A percentile compares a stretch with the other conserved stretches of the same genome.
Evolutionary conservation across 2,329 filamentous ascomycete species (phyloP).

Genomic region (Fusarium dlaminii): DNA sequence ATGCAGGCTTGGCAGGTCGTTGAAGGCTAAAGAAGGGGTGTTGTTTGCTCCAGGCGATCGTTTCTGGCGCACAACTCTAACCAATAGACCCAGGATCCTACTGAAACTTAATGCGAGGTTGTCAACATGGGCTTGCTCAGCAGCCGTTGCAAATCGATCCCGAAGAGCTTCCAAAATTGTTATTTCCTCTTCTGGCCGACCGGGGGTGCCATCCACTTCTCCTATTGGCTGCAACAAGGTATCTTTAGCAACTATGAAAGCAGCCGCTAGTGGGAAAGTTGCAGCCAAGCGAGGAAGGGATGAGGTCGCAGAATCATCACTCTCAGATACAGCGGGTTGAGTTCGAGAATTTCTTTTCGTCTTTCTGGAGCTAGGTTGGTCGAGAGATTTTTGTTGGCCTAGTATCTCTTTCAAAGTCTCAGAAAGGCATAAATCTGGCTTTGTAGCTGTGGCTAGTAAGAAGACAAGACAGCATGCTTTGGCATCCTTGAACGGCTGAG

Average conservation of each 20-base stretch:
- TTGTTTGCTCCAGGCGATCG: conserved; percentile 6
- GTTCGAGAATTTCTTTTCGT: neutral
- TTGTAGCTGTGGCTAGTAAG: conserved; percentile 29
- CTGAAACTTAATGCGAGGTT: conserved; percentile 35
- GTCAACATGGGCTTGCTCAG: conserved; percentile 29
- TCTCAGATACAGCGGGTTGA: neutral
- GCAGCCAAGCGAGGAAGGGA: conserved; percentile 31
- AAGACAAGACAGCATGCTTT: conserved; percentile 39
- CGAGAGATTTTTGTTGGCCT: neutral
- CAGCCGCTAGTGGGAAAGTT: conserved; percentile 36
- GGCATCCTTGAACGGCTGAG: conserved; percentile 27
- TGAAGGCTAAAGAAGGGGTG: conserved; percentile 38
- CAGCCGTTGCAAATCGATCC: conserved; percentile 27
- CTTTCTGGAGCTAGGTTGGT: neutral
- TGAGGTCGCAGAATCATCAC: conserved; percentile 10
- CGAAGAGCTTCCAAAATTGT: conserved; percentile 37
- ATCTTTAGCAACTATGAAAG: conserved; percentile 33
- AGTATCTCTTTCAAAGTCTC: conserved; percentile 29
- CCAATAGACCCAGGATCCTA: conserved; percentile 23
- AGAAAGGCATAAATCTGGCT: conserved; percentile 19
- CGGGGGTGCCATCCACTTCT: conserved; percentile 3
- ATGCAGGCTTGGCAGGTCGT: conserved; percentile 37
- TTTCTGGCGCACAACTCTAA: conserved; percentile 34
- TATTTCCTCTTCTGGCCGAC: conserved; percentile 39
- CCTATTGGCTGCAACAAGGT: conserved; percentile 29